Conservation (phyloP, 352 stramenopile genomes). For the Pythium periplocum region DNA sequence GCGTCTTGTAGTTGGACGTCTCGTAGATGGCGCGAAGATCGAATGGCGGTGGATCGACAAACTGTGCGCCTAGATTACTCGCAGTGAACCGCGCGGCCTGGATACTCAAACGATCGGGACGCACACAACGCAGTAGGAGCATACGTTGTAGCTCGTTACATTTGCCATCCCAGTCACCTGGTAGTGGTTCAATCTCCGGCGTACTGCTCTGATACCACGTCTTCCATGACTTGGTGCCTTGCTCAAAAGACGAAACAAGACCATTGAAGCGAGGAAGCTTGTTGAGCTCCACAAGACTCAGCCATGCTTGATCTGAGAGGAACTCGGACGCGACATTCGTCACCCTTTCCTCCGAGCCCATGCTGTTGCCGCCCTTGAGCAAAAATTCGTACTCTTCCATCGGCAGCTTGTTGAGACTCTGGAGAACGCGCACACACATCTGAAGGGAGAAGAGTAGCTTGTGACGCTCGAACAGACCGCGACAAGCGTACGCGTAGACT, state of each 20-base stretch:
- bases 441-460: constrained; percentile 96
- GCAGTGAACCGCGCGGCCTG: constrained; percentile 89
- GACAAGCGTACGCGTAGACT: constrained; percentile 94
- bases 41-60: constrained; percentile 92
- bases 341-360: constrained; percentile 54
- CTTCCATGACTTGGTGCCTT: constrained; percentile 76
- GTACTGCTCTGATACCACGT: constrained; percentile 78
- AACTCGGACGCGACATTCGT: constrained; percentile 87
- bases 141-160: constrained; percentile 93
- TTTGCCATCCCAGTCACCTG: constrained; percentile 91
- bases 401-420: constrained; percentile 89
- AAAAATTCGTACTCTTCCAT: constrained; percentile 94
- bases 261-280: constrained; percentile 87
- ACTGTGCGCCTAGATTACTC: constrained; percentile 88
- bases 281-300: constrained; percentile 91
- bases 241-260: constrained; percentile 89
- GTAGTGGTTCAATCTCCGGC: constrained; percentile 89
- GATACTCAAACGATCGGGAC: constrained; percentile 89
- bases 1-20: constrained; percentile 83
- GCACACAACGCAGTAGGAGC: constrained; percentile 91
- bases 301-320: constrained; percentile 80
- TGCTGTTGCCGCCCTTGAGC: constrained; percentile 81
- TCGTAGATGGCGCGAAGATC: constrained; percentile 90
- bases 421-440: constrained; percentile 90
- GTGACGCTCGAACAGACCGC: constrained; percentile 94